phyloP scores from a whole-genome alignment of 2,329 filamentous ascomycete species.

The Dactylellina haptotyla region DNA sequence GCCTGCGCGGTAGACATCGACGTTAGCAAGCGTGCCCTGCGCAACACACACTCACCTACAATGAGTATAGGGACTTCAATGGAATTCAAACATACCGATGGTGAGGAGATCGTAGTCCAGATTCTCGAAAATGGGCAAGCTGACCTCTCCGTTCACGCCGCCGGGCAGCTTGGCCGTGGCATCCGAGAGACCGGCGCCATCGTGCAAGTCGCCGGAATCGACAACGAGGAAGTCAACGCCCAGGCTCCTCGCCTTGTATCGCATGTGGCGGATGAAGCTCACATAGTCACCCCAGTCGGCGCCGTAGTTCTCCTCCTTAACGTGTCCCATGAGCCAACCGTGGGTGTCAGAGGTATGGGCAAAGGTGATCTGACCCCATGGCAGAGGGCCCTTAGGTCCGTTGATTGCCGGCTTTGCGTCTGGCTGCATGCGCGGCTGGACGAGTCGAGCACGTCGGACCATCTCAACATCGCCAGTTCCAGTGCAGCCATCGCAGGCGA shows the following conservation, averaged over 20 bases:
- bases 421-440: slow-evolving; percentile 52
- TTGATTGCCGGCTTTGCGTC: slow-evolving; percentile 33
- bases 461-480: slow-evolving; percentile 50
- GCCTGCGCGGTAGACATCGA: slow-evolving; percentile 58
- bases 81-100: slow-evolving; percentile 60
- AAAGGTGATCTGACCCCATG: slow-evolving; percentile 50
- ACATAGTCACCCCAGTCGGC: slow-evolving; percentile 99
- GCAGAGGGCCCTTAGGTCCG: slow-evolving; percentile 46
- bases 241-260: slow-evolving; percentile 77
- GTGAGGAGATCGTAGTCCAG: slow-evolving; percentile 68
- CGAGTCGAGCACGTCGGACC: slow-evolving; percentile 42
- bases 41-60: background rate
- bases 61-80: background rate
- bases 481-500: slow-evolving; percentile 48
- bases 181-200: slow-evolving; percentile 72
- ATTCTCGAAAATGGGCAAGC: slow-evolving; percentile 64
- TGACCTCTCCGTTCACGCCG: slow-evolving; percentile 59
- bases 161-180: slow-evolving; percentile 62
- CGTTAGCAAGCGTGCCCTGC: slow-evolving; percentile 1
- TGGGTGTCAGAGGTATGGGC: slow-evolving; percentile 53
- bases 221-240: slow-evolving; percentile 89
- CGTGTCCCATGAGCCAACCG: slow-evolving; percentile 89
- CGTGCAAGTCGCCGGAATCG: slow-evolving; percentile 79
- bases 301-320: slow-evolving; percentile 92
- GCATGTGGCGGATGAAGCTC: slow-evolving; percentile 87